These are phyloP conservation scores for Amanita rimosa DNA, from an alignment of 768 basidiomycete genomes.

Conservation along the genomic window DNA sequence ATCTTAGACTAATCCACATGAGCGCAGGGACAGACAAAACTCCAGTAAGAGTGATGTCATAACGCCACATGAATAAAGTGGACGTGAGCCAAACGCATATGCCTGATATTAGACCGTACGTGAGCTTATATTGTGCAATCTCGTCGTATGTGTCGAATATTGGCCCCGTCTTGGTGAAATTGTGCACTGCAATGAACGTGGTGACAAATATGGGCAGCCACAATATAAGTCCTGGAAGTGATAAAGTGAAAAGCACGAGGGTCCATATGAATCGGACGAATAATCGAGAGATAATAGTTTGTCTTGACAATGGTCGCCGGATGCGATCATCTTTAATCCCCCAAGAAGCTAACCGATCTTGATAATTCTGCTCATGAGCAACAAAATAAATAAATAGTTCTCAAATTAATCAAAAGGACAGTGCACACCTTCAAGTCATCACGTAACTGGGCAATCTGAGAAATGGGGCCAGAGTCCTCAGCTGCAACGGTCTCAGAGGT, in stretches of 20 bases:
- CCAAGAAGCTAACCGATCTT: constrained; percentile 54
- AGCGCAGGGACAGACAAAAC: constrained; percentile 49
- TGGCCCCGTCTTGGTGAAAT: constrained; percentile 74
- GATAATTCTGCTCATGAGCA: constrained; percentile 29
- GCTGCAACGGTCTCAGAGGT: constrained; percentile 14
- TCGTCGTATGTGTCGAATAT: constrained; percentile 85
- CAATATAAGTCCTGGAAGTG: constrained; percentile 66
- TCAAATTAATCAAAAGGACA: background rate
- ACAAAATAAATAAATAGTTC: background rate
- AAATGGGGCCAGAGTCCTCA: constrained; percentile 11
- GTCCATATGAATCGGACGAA: constrained; percentile 55
- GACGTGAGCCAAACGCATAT: constrained; percentile 50
- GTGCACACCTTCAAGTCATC: constrained; percentile 48
- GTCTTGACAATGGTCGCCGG: constrained; percentile 46
- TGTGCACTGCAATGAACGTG: constrained; percentile 58
- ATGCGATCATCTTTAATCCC: constrained; percentile 84
- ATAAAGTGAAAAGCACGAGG: constrained; percentile 47
- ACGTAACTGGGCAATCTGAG: constrained; percentile 23
- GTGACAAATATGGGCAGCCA: constrained; percentile 74
- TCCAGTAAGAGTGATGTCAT: constrained; percentile 41
- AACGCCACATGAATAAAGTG: constrained; percentile 49
- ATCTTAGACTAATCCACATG: constrained; percentile 88
- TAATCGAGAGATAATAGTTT: constrained; percentile 51
- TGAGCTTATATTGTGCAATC: constrained; percentile 82
- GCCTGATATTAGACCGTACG: constrained; percentile 71